phyloP scores from a whole-genome alignment of 345 rosid genomes.

The Balakata baccata region DNA sequence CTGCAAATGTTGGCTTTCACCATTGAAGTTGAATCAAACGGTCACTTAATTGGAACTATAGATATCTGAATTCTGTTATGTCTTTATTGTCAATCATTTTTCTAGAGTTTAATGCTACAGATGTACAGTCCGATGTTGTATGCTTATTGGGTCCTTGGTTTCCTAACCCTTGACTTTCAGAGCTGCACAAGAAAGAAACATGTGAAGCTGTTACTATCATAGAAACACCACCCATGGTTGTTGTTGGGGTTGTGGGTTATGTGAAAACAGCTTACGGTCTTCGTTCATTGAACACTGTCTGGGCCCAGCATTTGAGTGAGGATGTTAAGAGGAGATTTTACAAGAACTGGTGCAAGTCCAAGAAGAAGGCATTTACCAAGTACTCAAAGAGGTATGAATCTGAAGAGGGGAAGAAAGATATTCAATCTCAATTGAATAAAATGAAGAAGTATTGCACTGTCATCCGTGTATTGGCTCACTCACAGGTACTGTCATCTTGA shows the following conservation, averaged over 20 bases:
- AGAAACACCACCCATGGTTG: conserved; percentile 73
- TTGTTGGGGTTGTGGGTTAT: conserved; percentile 79
- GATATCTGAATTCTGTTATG: background rate
- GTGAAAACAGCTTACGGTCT: conserved; percentile 67
- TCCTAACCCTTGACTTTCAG: conserved; percentile 19
- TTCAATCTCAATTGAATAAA: conserved; percentile 59
- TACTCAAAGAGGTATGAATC: conserved; percentile 51
- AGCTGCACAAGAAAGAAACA: conserved; percentile 85
- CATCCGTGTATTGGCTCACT: conserved; percentile 71
- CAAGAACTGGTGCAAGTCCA: conserved; percentile 77
- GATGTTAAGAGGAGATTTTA: conserved; percentile 74
- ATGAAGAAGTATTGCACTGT: conserved; percentile 63
- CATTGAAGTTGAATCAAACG: too few species aligned
- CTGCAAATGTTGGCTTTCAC: too few species aligned
- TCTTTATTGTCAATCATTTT: background rate
- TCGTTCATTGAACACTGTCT: conserved; percentile 60
- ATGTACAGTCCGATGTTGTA: background rate
- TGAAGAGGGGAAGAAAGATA: conserved; percentile 62
- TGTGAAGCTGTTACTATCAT: conserved; percentile 75
- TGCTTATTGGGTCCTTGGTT: background rate
- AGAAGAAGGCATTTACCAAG: conserved; percentile 82
- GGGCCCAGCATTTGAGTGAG: conserved; percentile 87
- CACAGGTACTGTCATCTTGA: conserved; percentile 40
- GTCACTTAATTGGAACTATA: background rate
- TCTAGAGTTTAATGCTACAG: too few species aligned